These are phyloP conservation scores for Trichoderma polysporum DNA, from an alignment of 2,329 filamentous ascomycete species.

Conservation along the genomic window DNA sequence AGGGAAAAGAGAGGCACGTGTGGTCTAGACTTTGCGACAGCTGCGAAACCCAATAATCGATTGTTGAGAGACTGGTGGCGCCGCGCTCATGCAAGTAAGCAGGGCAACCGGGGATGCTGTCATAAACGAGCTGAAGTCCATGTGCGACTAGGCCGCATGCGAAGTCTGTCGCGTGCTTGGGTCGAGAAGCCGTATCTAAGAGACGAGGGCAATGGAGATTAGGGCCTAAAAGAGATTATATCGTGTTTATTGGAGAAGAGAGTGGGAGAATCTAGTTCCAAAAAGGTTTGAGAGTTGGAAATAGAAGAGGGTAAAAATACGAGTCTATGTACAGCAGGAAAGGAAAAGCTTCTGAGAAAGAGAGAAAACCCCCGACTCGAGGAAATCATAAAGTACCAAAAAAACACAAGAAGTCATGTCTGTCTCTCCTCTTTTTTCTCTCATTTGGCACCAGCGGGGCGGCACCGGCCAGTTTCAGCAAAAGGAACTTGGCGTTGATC, in stretches of 20 bases:
- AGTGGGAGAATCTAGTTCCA: not conserved
- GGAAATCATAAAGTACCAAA: not conserved
- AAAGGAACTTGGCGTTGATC: slow-evolving; percentile 3
- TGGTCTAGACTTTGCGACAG: slow-evolving; percentile 6
- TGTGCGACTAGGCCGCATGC: slow-evolving; percentile 15
- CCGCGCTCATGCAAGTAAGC: slow-evolving; percentile 18
- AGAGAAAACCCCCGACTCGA: not conserved
- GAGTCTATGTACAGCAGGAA: not conserved
- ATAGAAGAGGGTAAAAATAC: not conserved
- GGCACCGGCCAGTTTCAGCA: slow-evolving; percentile 6
- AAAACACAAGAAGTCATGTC: not conserved
- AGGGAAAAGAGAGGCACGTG: not conserved
- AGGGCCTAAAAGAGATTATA: not conserved
- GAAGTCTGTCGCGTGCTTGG: slow-evolving; percentile 10
- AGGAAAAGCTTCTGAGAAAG: not conserved
- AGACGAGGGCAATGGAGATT: not conserved
- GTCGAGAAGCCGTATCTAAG: not conserved
- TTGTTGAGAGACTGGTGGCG: slow-evolving; percentile 13
- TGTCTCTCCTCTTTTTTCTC: not conserved
- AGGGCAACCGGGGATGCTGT: slow-evolving; percentile 11
- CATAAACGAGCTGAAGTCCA: slow-evolving; percentile 8
- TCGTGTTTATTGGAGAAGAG: not conserved
- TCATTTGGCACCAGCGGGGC: slow-evolving; percentile 5
- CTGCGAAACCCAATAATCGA: not conserved
- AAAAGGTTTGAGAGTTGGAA: not conserved